Percentiles rank a stretch among this genome's conserved stretches.
Conservation (phyloP, 306 rosid genomes). For the Malus sylvestris region DNA sequence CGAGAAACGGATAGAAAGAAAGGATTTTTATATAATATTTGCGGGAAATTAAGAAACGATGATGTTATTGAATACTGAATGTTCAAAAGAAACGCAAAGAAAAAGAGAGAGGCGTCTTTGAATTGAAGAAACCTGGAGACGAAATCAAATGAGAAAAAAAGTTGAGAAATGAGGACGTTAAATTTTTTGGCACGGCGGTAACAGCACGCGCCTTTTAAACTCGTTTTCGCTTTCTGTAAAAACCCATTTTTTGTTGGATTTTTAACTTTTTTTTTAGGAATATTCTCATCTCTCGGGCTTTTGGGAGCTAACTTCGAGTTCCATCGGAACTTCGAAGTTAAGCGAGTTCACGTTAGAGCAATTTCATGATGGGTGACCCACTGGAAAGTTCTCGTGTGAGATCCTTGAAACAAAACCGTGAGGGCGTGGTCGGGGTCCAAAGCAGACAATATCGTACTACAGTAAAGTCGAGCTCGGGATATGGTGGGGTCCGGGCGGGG, state of each 20-base stretch:
- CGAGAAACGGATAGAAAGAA: not conserved
- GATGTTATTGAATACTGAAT: not conserved
- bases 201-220: not conserved
- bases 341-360: too few species aligned
- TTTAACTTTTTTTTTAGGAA: too few species aligned
- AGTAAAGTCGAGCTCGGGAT: too few species aligned
- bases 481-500: too few species aligned
- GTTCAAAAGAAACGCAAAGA: constrained; percentile 4
- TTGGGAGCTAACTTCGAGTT: too few species aligned
- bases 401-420: too few species aligned
- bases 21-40: not conserved
- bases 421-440: too few species aligned
- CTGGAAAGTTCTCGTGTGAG: too few species aligned
- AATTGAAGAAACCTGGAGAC: constrained; percentile 14
- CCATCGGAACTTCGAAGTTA: too few species aligned
- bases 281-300: too few species aligned
- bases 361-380: too few species aligned
- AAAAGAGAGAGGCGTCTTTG: constrained; percentile 21
- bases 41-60: not conserved
- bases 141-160: not conserved
- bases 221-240: not conserved
- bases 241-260: not conserved
- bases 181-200: not conserved
- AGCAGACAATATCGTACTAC: too few species aligned
- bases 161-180: not conserved